Conservation (phyloP, 305 asterid genomes). For the Fraxinus velutina region DNA sequence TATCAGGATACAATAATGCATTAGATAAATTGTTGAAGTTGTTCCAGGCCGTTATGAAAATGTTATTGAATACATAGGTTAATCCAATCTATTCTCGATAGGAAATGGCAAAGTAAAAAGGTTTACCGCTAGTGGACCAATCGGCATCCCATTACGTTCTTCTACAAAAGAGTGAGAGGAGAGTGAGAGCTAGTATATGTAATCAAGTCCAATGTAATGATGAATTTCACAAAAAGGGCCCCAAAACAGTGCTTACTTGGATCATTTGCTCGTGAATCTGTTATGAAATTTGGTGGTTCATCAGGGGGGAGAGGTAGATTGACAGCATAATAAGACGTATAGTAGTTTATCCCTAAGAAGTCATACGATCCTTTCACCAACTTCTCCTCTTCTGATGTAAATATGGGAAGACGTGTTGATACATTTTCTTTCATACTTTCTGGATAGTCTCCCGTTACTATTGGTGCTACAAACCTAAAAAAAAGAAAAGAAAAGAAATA, state of each 20-base stretch:
- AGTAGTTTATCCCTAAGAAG: conserved; percentile 42
- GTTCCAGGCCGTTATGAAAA: background rate
- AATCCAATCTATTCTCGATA: background rate
- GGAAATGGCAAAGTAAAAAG: background rate
- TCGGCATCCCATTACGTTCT: conserved; percentile 38
- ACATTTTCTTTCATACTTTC: background rate
- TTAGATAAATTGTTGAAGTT: background rate
- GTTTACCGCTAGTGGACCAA: conserved; percentile 38
- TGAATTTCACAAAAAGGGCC: background rate
- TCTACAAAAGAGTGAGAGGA: conserved; percentile 15
- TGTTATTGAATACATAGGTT: background rate
- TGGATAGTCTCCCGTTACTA: background rate
- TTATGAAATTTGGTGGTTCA: conserved; percentile 25
- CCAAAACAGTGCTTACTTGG: conserved; percentile 17
- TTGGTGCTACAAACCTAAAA: background rate
- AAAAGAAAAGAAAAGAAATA: too few relatives aligned
- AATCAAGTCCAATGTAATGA: background rate
- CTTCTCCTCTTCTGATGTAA: background rate
- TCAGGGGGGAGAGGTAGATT: conserved; percentile 21
- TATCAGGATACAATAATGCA: background rate
- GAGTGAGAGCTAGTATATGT: background rate
- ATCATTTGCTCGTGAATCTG: conserved; percentile 27
- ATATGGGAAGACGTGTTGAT: background rate
- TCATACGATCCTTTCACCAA: background rate
- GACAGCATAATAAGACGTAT: conserved; percentile 44